These are phyloP conservation scores for Candida freyschussii DNA, from an alignment of 1,139 yeast species.

Conservation along the genomic window DNA sequence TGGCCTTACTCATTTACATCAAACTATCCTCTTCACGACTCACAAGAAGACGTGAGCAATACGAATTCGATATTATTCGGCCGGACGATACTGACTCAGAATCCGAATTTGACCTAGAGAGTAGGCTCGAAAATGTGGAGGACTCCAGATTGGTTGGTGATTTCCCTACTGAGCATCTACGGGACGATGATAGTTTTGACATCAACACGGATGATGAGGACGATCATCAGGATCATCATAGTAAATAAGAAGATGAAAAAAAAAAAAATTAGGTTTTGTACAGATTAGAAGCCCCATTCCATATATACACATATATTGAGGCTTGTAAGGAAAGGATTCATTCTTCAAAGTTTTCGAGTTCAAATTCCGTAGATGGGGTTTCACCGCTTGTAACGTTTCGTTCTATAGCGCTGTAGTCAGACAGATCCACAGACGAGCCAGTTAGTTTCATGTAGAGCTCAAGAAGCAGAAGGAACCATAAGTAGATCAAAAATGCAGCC, in stretches of 20 bases:
- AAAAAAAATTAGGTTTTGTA: conserved; percentile 5
- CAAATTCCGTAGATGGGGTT: conserved; percentile 20
- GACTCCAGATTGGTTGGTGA: conserved; percentile 5
- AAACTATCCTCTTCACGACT: conserved; percentile 44
- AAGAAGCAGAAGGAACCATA: conserved; percentile 58
- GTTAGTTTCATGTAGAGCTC: conserved; percentile 52
- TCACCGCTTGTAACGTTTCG: conserved; percentile 9
- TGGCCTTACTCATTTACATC: conserved; percentile 48
- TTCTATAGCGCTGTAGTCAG: conserved; percentile 13
- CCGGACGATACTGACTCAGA: conserved; percentile 57
- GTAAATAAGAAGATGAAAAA: conserved; percentile 1
- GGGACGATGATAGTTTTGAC: conserved; percentile 19
- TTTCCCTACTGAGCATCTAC: conserved; percentile 7
- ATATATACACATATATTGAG: background rate
- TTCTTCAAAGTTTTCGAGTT: conserved; percentile 17
- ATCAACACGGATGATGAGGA: conserved; percentile 18
- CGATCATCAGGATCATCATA: conserved; percentile 1
- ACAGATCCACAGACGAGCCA: conserved; percentile 8
- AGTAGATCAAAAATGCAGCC: conserved; percentile 66
- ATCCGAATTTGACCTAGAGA: conserved; percentile 22
- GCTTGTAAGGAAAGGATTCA: background rate
- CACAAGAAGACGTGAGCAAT: conserved; percentile 58
- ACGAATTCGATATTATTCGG: conserved; percentile 73
- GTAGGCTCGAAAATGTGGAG: conserved; percentile 12
- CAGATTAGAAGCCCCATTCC: background rate